phyloP scores from a whole-genome alignment of 2,329 filamentous ascomycete species.

The Byssothecium circinans region DNA sequence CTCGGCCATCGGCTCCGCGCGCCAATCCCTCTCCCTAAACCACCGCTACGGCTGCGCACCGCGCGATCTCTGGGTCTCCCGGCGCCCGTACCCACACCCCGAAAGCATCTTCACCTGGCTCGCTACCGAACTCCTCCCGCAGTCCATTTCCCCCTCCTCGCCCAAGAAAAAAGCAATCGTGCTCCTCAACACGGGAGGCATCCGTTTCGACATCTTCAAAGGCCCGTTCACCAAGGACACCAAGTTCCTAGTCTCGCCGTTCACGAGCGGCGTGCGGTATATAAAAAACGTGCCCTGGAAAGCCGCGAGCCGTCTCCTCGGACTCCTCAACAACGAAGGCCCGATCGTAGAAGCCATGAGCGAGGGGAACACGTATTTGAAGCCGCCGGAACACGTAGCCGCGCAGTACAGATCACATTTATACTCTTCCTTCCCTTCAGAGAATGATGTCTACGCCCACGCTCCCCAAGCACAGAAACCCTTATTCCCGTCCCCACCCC shows the following conservation, averaged over 20 bases:
- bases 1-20: conserved; percentile 67
- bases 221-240: conserved; percentile 87
- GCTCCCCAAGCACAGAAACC: conserved; percentile 11
- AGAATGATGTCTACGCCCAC: background rate
- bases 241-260: conserved; percentile 84
- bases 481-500: too few relatives aligned
- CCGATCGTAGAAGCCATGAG: conserved; percentile 49
- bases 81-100: conserved; percentile 71
- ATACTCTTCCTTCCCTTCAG: conserved; percentile 4
- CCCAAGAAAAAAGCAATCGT: conserved; percentile 58
- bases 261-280: conserved; percentile 75
- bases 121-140: conserved; percentile 72
- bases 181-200: conserved; percentile 84
- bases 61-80: conserved; percentile 76
- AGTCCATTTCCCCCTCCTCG: conserved; percentile 55
- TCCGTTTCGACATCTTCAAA: conserved; percentile 95
- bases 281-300: conserved; percentile 80
- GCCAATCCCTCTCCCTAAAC: conserved; percentile 72
- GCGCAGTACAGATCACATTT: conserved; percentile 25
- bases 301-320: conserved; percentile 69
- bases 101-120: conserved; percentile 83
- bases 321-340: conserved; percentile 60
- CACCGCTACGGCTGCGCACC: conserved; percentile 81
- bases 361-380: conserved; percentile 40
- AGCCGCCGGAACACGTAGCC: conserved; percentile 50